A percentile compares a stretch with the other conserved stretches of the same genome.
These are phyloP conservation scores for Pinguiococcus pyrenoidosus DNA, from an alignment of 108 stramenopile genomes.

Conservation along the genomic window DNA sequence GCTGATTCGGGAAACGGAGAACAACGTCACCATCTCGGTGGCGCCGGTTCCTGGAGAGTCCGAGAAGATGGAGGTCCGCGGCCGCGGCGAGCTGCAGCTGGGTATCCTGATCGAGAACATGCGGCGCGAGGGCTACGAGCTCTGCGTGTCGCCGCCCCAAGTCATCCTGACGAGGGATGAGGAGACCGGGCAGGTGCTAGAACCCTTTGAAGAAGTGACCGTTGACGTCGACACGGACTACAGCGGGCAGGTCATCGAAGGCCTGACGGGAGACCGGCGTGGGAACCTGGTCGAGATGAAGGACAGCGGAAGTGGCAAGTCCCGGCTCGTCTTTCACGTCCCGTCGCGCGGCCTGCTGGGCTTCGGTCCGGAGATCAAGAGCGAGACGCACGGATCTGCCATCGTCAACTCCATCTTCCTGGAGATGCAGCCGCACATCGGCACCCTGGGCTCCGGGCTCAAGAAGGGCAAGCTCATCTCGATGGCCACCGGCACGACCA, in stretches of 20 bases:
- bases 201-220: slow-evolving; percentile 87
- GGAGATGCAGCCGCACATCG: slow-evolving; percentile 70
- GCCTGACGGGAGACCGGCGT: slow-evolving; percentile 10
- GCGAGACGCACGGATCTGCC: slow-evolving; percentile 81
- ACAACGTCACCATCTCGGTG: slow-evolving; percentile 83
- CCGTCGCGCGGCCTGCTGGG: slow-evolving; percentile 95
- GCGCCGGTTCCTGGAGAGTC: slow-evolving; percentile 55
- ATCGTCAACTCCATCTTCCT: slow-evolving; percentile 83
- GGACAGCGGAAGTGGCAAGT: slow-evolving; percentile 40
- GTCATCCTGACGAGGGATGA: slow-evolving; percentile 76
- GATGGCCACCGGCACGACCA: slow-evolving; percentile 66
- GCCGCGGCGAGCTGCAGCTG: slow-evolving; percentile 92
- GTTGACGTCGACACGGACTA: slow-evolving; percentile 85
- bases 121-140: slow-evolving; percentile 97
- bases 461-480: slow-evolving; percentile 83
- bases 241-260: slow-evolving; percentile 79
- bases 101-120: slow-evolving; percentile 95
- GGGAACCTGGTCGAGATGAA: slow-evolving; percentile 18
- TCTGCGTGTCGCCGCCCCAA: slow-evolving; percentile 87
- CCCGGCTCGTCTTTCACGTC: slow-evolving; percentile 74
- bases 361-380: slow-evolving; percentile 64
- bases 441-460: slow-evolving; percentile 43
- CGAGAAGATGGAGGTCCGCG: slow-evolving; percentile 83
- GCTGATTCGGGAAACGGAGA: slow-evolving; percentile 78
- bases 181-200: slow-evolving; percentile 58